These are phyloP conservation scores for Waitea zeae DNA, from an alignment of 1,284 basidiomycete species.

Conservation along the genomic window DNA sequence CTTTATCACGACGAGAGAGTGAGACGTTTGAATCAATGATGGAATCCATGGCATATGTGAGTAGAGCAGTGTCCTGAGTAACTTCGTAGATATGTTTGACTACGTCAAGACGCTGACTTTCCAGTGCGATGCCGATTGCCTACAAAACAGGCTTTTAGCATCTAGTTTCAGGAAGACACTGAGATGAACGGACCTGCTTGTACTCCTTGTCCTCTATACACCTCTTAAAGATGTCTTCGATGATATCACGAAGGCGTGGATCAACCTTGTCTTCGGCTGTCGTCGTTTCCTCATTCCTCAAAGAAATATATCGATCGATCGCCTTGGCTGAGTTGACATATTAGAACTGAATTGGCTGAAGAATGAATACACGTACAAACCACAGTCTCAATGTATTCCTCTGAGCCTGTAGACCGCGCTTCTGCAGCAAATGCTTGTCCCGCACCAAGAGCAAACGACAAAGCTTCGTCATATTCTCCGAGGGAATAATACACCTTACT, in stretches of 20 bases:
- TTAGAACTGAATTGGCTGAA: slow-evolving; percentile 4
- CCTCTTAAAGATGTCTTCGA: slow-evolving; percentile 73
- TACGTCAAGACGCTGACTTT: slow-evolving; percentile 75
- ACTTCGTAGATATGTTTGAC: slow-evolving; percentile 60
- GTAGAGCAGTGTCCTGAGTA: slow-evolving; percentile 57
- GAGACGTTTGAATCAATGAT: slow-evolving; percentile 73
- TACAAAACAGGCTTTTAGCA: slow-evolving; percentile 14
- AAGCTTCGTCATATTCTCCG: slow-evolving; percentile 83
- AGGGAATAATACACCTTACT: slow-evolving; percentile 96
- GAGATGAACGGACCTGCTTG: slow-evolving; percentile 48
- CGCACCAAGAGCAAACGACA: slow-evolving; percentile 86
- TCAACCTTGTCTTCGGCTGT: slow-evolving; percentile 46
- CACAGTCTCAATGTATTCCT: slow-evolving; percentile 88
- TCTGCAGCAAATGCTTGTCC: slow-evolving; percentile 73
- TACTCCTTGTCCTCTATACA: slow-evolving; percentile 79
- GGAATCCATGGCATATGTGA: slow-evolving; percentile 84
- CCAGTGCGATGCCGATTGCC: slow-evolving; percentile 89
- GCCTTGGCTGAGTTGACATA: slow-evolving; percentile 54
- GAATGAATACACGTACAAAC: slow-evolving; percentile 47
- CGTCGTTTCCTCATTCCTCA: slow-evolving; percentile 30
- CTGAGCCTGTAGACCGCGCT: slow-evolving; percentile 37
- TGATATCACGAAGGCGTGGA: slow-evolving; percentile 60
- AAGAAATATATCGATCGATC: slow-evolving; percentile 77
- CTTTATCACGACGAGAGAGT: slow-evolving; percentile 67
- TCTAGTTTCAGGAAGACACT: slow-evolving; percentile 3